Evolutionary conservation across 768 basidiomycete species (phyloP), one percentile per base, ranked within the genome.

Genomic region (Lactarius tabidus): DNA sequence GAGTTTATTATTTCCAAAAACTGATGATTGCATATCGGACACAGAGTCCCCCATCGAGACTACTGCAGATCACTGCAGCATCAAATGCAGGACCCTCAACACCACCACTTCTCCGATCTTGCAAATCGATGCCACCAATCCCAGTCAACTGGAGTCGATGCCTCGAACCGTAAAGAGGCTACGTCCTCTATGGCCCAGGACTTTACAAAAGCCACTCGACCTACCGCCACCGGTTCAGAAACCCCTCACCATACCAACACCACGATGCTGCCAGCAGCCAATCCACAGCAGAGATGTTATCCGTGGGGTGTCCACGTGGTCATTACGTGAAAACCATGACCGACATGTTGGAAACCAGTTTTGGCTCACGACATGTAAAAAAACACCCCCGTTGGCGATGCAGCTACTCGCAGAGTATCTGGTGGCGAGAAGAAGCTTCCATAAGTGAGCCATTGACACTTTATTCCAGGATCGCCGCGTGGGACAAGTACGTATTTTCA

Each of bases 381-480:
- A 71, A 80, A 87, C 61, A 94, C 91, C 0, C 82, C 83, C 6
- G 83, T 95, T 54, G 94, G 94, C 7, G 84, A 94, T 77, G 89
- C 86, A 20, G 82, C 84, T 36, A 82, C 93, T 12, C 80, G 86
- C 14, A 88, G 89, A 23, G 82, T 91, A 20, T 85, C 83, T 43
- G 89, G 90, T 15, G 90, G 90, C 3, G 86, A 91, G 79, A 78
- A 78, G 70, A 93, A 93, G 74, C 84, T 3, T 87, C 88, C n/a
- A 89, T 92, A 68, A 81, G 84, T 1, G 93, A 95, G 73, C 78
- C 81, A 2, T 74, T 92, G 60, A 84, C 86, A 0, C 83, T 83
- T 6, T 79, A 88, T 43, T 84, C 85, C 53, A 77, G 82, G 10
- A 76, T 93, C 4, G 81, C 82, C 26, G 84, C 84, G 23, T 93